A percentile compares a stretch with the other conserved stretches of the same genome.
These are phyloP conservation scores for Cryphonectria parasitica DNA, from an alignment of 2,329 filamentous ascomycete genomes.

Conservation along the genomic window DNA sequence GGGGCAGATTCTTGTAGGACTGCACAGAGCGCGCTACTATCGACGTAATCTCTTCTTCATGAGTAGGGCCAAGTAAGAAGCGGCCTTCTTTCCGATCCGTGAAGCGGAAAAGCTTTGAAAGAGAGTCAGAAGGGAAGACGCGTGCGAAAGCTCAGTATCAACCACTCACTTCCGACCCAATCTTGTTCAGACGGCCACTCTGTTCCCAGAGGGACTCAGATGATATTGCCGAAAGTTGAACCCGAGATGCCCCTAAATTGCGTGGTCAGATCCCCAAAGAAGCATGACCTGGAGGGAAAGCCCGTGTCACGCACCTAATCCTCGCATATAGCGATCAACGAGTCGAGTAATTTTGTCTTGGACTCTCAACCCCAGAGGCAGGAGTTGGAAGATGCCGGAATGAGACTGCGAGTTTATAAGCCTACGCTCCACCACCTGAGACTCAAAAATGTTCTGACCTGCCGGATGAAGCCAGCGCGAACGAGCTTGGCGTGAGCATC, in stretches of 20 bases:
- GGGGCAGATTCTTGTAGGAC: conserved; percentile 84
- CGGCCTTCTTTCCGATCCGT: conserved; percentile 75
- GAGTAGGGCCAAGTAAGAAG: conserved; percentile 85
- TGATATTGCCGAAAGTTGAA: conserved; percentile 83
- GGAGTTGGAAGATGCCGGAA: conserved; percentile 87
- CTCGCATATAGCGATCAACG: conserved; percentile 87
- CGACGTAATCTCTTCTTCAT: conserved; percentile 93
- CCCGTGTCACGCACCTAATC: conserved; percentile 57
- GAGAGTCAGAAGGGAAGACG: conserved; percentile 34
- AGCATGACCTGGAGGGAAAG: conserved; percentile 24
- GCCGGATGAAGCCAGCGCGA: conserved; percentile 73
- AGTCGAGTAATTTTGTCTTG: conserved; percentile 85
- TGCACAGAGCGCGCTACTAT: conserved; percentile 73
- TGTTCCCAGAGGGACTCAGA: conserved; percentile 81
- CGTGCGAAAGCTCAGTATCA: conserved; percentile 3
- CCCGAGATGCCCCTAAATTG: conserved; percentile 70
- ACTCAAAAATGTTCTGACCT: conserved; percentile 51
- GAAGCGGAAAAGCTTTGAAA: conserved; percentile 73
- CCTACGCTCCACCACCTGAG: neutral
- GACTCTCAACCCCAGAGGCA: conserved; percentile 84
- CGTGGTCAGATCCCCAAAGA: conserved; percentile 4
- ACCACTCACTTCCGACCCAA: conserved; percentile 68
- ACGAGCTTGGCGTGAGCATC: conserved; percentile 70
- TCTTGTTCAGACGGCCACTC: conserved; percentile 77
- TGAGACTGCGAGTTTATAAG: conserved; percentile 64